These are phyloP conservation scores for Monascus ruber DNA, from an alignment of 2,329 filamentous ascomycete genomes.

Conservation along the genomic window DNA sequence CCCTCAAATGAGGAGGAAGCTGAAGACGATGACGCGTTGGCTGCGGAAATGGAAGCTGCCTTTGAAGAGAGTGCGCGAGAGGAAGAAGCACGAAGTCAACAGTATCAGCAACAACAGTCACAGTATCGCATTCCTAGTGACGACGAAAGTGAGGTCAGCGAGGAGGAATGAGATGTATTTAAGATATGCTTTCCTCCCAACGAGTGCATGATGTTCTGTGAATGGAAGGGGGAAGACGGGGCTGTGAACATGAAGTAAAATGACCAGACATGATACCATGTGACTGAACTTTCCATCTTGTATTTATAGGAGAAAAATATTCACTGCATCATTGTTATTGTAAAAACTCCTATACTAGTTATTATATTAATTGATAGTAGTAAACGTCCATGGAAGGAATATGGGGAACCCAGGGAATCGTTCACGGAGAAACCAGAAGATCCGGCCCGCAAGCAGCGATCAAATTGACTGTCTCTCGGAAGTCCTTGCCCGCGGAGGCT, in stretches of 20 bases:
- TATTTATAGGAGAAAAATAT: neutral
- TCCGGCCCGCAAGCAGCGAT: neutral
- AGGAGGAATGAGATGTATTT: conserved; percentile 43
- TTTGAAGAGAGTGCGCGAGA: conserved; percentile 33
- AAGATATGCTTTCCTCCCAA: neutral
- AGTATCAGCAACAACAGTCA: conserved; percentile 18
- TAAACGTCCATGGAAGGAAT: too few relatives aligned
- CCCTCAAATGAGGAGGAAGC: conserved; percentile 18
- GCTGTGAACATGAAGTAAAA: neutral
- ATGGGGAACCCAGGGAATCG: too few relatives aligned
- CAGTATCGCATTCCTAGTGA: conserved; percentile 33
- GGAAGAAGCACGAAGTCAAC: conserved; percentile 28
- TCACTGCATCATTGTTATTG: neutral
- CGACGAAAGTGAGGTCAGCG: conserved; percentile 54
- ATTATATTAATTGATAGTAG: too few relatives aligned
- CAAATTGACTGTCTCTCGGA: too few relatives aligned
- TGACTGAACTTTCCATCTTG: neutral
- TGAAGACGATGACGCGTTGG: conserved; percentile 42
- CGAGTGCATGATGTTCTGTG: neutral
- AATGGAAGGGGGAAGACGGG: too few relatives aligned
- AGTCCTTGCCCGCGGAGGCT: too few relatives aligned
- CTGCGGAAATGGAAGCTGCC: conserved; percentile 47
- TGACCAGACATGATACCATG: neutral
- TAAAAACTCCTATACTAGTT: too few relatives aligned
- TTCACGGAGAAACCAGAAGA: neutral